Conservation (phyloP, 2,329 filamentous ascomycete genomes). For the Cladophialophora chaetospira region DNA sequence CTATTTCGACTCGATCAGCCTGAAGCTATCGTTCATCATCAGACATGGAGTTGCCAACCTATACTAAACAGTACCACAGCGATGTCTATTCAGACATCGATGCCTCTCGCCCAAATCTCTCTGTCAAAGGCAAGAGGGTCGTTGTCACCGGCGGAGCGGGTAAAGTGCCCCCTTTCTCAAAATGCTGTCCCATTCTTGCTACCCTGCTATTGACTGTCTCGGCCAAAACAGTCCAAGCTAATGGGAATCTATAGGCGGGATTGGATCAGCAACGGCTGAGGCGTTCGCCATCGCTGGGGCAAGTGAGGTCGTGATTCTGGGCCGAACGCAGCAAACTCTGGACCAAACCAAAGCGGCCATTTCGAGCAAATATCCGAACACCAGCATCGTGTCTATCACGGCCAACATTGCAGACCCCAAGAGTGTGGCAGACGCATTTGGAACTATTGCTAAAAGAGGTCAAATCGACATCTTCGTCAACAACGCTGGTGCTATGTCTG, state of each 20-base stretch:
- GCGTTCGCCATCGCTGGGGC: constrained; percentile 45
- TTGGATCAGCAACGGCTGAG: constrained; percentile 35
- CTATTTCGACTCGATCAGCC: background rate
- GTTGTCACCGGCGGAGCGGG: constrained; percentile 40
- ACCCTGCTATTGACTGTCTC: too few species aligned
- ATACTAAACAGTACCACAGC: constrained; percentile 40
- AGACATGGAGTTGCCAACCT: constrained; percentile 25
- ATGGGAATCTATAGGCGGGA: constrained; percentile 32
- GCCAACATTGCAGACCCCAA: background rate
- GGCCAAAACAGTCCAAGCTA: too few species aligned
- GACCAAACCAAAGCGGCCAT: constrained; percentile 31
- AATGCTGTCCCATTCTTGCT: too few species aligned
- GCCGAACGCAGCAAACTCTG: constrained; percentile 40
- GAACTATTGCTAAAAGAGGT: background rate
- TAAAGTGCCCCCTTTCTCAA: too few species aligned
- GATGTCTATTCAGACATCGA: constrained; percentile 46
- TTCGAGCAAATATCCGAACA: constrained; percentile 28
- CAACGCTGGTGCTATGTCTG: constrained; percentile 31
- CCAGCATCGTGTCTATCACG: constrained; percentile 35
- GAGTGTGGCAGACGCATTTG: background rate
- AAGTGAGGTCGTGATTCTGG: constrained; percentile 42
- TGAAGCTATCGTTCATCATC: background rate
- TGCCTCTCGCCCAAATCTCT: constrained; percentile 36
- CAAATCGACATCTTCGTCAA: constrained; percentile 34
- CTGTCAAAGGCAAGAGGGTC: constrained; percentile 38